Evolutionary conservation across 495 filamentous ascomycete species (phyloP), one percentile per base, ranked within the genome.

Genomic region (Daldinia concentrica): DNA sequence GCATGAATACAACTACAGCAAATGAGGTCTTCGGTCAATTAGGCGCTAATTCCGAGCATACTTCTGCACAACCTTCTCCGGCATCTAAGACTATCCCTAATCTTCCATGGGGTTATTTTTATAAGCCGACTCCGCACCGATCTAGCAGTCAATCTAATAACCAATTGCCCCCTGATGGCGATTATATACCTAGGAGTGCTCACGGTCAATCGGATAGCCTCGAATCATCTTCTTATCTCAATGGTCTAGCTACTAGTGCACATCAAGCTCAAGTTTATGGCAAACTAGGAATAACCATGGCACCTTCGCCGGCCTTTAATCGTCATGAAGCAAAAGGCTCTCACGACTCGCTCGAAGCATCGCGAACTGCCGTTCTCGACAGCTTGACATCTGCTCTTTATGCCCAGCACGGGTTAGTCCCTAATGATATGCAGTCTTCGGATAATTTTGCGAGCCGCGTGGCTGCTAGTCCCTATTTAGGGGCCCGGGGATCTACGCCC

Each of bases 31-130:
- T 80, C 56, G 79, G 75, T 22, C 70, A 52, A 52, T 51, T 68
- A 56, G 70, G 51, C 1, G 55, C 65, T 1, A 66, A 71, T 41
- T 71, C 68, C 17, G 56, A 71, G 14, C 77, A 81, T 3, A 65
- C 65, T 48, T 73, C 70, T 15, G 56, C 72, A 11, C 77, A 81
- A 7, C 78, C 76, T 7, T 82, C 82, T 14, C 76, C 81, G 8
- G 78, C 63, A 2, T 74, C 74, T 0, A 83, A 81, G 66, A 24
- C 77, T 5, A 81, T 82, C 14, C 81, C 80, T 3, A 79, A 64
- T 26, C 74, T 84, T 34, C 82, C 82, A 19, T 84, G 82, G 82
- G 74, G 76, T 11, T 83, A 80, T 58, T 82, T 84, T 51, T 80
- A 79, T 50, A 74, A 68, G 6, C 79, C 81, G 11, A 76, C 66